Evolutionary conservation across 805 yeast genomes (phyloP), one percentile per base, ranked within the genome.

Genomic region (Ogataea dorogensis): DNA sequence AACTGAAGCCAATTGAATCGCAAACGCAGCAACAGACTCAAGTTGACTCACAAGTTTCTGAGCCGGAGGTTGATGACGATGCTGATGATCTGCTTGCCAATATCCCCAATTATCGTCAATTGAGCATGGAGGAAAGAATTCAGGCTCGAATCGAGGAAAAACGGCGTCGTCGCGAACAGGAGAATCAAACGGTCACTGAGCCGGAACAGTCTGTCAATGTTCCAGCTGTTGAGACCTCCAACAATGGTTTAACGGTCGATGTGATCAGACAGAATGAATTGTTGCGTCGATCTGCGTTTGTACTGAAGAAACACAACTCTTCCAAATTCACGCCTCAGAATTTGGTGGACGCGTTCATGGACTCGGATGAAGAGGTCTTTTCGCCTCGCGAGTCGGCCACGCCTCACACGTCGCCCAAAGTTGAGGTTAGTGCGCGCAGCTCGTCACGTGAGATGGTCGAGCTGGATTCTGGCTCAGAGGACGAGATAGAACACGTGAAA

Each of bases 41-140:
- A n/a, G n/a, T n/a, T n/a, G n/a, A n/a, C n/a, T n/a, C n/a, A n/a
- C n/a, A n/a, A n/a, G n/a, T n/a, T n/a, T n/a, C n/a, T n/a, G n/a
- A n/a, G n/a, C n/a, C n/a, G n/a, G n/a, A n/a, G n/a, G n/a, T n/a
- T n/a, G n/a, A n/a, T n/a, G n/a, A n/a, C n/a, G n/a, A n/a, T n/a
- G n/a, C n/a, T n/a, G n/a, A n/a, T n/a, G n/a, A n/a, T n/a, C n/a
- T n/a, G n/a, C n/a, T 34, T 14, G 15, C 33, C 5, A 19, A 21
- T 7, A 37, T 36, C 34, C 49, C 46, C 18, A 43, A 45, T 17
- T 53, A 56, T 31, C 36, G 50, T 9, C 31, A 28, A 10, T 40
- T 58, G 45, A 44, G 54, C 5, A 40, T 53, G 24, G 57, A 53
- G 24, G 53, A 54, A 29, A 53, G 52, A 28, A 58, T 57, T n/a